Base-by-base conservation (phyloP, 2,329 filamentous ascomycete genomes). In the Fusarium musae region DNA sequence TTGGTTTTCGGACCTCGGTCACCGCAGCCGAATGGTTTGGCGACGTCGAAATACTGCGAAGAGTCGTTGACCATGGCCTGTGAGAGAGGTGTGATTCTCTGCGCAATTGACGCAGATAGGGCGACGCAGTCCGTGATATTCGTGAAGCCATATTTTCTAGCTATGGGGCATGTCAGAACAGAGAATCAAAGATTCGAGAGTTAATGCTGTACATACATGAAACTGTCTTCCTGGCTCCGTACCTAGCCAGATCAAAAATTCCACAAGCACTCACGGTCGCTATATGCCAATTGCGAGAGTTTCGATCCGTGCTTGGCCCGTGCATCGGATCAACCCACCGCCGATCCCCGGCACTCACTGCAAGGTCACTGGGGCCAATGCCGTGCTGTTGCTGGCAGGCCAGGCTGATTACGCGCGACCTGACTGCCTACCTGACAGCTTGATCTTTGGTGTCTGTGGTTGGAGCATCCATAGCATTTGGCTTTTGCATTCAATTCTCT, bases 1-100 rank as follows among this genome's bases (percentile, higher is more conserved):
- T 81, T 2, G 86, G 86, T 32, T 86, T 78, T 39, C 75, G 80
- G 26, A 67, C 59, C 49, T 78, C 64, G 23, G 74, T 66, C 11
- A 74, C 69, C 21, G 78, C 69, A 13, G 81, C 77, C 52, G 75
- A 76, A 52, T 77, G 73, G 17, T 63, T 68, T 44, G 69, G 65
- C 23, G 73, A 67, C 21, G 79, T 81, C 32, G 81, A 79, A 63
- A 81, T 77, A 59, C 47, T 73, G 40, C 77, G 77, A 53, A 68
- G 40, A 59, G 73, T 61, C 49, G 70, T 60, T 53, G 70, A 65
- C 70, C 71, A 78, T 49, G 76, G 71, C 43, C 54, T 66, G 17
- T 72, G 66, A 21, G 68, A 52, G 21, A 64, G 30, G 28, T 59
- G 37, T n/a, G 68, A 59, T 62, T 75, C 70, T 58, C 57, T 69